These are phyloP conservation scores for Schizochytrium sp. DNA, from an alignment of 108 stramenopile genomes.

Conservation along the genomic window DNA sequence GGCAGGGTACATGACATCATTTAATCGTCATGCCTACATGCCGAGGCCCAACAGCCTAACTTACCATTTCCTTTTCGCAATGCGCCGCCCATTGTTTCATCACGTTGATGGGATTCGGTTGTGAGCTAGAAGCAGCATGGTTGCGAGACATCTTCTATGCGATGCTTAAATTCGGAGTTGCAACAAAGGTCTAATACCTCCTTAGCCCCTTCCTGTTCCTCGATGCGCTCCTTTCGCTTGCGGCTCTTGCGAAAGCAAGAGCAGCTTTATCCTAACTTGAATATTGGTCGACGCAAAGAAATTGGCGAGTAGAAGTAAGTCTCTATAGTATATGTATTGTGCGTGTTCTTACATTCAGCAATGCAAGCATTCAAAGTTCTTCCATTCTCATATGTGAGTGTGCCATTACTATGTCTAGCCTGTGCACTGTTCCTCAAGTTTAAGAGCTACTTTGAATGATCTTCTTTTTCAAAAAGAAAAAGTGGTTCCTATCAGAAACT, in stretches of 20 bases:
- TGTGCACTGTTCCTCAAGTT: no score
- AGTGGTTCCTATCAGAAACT: no score
- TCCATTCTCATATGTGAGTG: no score
- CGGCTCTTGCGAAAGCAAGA: not conserved
- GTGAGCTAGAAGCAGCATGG: not conserved
- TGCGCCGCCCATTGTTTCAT: slow-evolving; percentile 57
- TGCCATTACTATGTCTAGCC: no score
- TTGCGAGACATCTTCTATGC: slow-evolving; percentile 42
- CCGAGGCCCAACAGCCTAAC: not conserved
- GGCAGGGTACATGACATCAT: no score
- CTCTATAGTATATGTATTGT: no score
- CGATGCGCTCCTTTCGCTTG: slow-evolving; percentile 1
- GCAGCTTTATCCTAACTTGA: not conserved
- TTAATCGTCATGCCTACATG: no score
- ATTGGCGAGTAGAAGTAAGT: not conserved
- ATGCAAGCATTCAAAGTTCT: no score
- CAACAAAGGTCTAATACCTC: not conserved
- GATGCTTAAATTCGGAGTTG: no score
- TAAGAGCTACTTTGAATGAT: no score
- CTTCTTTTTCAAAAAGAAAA: no score
- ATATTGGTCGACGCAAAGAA: not conserved
- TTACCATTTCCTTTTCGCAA: slow-evolving; percentile 48
- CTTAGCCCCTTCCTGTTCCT: not conserved
- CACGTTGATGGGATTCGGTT: slow-evolving; percentile 52
- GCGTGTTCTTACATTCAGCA: no score